Percentiles rank a stretch among this genome's conserved stretches.
phyloP scores from a whole-genome alignment of 225 moss, liverwort and hornwort genomes.

The Climacium dendroides region DNA sequence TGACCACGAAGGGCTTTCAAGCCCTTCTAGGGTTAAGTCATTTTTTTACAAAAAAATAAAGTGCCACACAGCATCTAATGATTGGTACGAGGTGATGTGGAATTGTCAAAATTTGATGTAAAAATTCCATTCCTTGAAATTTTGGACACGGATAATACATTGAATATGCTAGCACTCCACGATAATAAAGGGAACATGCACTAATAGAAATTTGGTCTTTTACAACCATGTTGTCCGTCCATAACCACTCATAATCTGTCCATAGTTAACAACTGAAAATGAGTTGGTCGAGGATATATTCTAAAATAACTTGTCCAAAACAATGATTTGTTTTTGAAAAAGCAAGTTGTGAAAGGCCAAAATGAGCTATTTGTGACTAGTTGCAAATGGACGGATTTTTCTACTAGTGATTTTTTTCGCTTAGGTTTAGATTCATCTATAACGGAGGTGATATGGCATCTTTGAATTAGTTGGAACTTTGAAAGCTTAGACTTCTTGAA shows the following conservation, averaged over 20 bases:
- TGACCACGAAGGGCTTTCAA: no score
- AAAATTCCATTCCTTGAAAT: no score
- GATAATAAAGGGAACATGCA: not conserved
- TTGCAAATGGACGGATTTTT: not conserved
- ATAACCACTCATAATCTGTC: not conserved
- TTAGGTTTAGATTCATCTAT: not conserved
- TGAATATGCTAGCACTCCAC: not conserved
- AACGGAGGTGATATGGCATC: not conserved
- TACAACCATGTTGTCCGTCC: no score
- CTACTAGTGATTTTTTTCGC: no score
- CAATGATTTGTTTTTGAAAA: not conserved
- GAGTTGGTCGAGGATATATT: rapidly evolving
- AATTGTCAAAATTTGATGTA: no score
- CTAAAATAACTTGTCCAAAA: not conserved
- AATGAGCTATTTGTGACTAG: rapidly evolving
- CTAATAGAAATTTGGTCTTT: not conserved
- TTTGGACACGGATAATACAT: no score
- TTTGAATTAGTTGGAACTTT: not conserved
- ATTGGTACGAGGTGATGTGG: no score
- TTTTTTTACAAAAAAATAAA: no score
- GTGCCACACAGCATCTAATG: no score
- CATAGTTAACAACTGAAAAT: not conserved
- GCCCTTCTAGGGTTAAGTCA: no score
- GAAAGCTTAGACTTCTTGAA: not conserved
- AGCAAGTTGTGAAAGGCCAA: not conserved